A percentile compares a stretch with the other conserved stretches of the same genome.
These are phyloP conservation scores for Pythium angustatum DNA, from an alignment of 352 stramenopile species.

Conservation along the genomic window DNA sequence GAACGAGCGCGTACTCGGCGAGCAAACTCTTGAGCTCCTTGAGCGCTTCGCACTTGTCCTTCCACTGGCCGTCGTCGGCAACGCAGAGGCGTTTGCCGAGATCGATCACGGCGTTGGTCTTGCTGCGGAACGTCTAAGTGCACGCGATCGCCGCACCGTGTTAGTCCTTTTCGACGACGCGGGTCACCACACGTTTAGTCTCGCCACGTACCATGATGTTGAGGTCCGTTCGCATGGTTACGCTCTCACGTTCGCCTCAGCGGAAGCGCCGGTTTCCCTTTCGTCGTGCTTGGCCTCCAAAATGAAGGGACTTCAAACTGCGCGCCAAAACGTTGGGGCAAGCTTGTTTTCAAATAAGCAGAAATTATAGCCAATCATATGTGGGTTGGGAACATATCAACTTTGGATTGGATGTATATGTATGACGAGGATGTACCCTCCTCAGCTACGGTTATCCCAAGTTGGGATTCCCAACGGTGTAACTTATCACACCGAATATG, in stretches of 20 bases:
- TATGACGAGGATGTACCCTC: no score
- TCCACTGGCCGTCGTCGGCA: constrained; percentile 53
- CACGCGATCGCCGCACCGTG: neutral
- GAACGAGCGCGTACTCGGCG: constrained; percentile 17
- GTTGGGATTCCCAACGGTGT: no score
- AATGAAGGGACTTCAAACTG: constrained; percentile 5
- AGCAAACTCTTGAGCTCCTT: constrained; percentile 44
- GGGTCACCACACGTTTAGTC: no score
- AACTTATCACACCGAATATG: no score
- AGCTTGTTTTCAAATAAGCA: neutral
- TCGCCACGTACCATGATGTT: constrained; percentile 47
- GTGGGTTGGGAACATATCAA: no score
- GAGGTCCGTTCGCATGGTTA: constrained; percentile 40
- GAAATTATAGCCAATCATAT: constrained; percentile 12
- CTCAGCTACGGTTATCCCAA: no score
- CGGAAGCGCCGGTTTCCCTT: neutral
- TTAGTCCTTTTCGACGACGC: neutral
- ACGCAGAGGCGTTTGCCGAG: constrained; percentile 51
- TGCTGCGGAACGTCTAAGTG: constrained; percentile 46
- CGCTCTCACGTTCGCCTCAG: neutral
- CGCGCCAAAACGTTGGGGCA: constrained; percentile 4
- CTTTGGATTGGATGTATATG: constrained; percentile 11
- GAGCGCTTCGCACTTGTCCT: constrained; percentile 58
- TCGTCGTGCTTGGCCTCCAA: neutral
- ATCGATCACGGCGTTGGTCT: constrained; percentile 49